These are phyloP conservation scores for Adansonia grandidieri DNA, from an alignment of 441 rosid genomes.

Conservation along the genomic window DNA sequence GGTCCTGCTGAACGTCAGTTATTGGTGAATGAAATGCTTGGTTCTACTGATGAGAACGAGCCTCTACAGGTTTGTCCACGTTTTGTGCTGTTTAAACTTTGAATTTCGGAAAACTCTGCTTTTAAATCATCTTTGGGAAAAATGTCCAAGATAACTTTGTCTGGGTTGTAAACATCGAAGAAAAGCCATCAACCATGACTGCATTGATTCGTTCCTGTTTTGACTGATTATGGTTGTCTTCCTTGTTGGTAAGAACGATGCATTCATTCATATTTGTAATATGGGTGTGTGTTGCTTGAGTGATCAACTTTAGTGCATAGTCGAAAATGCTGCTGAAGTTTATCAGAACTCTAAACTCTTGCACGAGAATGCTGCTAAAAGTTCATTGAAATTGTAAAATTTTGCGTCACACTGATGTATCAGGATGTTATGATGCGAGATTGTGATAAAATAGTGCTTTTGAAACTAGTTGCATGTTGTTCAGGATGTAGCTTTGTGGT, in stretches of 20 bases:
- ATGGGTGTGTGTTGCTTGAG: slow-evolving; percentile 1
- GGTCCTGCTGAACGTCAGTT: slow-evolving; percentile 73
- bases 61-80: slow-evolving; percentile 80
- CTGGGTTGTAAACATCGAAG: neutral
- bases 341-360: neutral
- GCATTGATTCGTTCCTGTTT: neutral
- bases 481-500: slow-evolving; percentile 14
- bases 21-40: slow-evolving; percentile 89
- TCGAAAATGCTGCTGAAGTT: neutral
- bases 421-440: neutral
- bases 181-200: slow-evolving; percentile 23
- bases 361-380: neutral
- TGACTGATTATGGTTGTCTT: slow-evolving; percentile 7
- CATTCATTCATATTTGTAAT: neutral
- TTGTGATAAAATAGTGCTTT: neutral
- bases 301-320: neutral
- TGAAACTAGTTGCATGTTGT: neutral
- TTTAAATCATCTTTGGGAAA: neutral
- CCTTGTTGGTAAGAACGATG: neutral
- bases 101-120: neutral
- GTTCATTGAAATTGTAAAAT: neutral
- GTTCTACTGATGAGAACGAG: slow-evolving; percentile 87
- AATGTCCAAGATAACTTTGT: slow-evolving; percentile 2
- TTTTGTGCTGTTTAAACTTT: neutral
- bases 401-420: neutral